Evolutionary conservation across 192 early-diverging fungal species (phyloP).

Genomic region (Oehlia diaphana): DNA sequence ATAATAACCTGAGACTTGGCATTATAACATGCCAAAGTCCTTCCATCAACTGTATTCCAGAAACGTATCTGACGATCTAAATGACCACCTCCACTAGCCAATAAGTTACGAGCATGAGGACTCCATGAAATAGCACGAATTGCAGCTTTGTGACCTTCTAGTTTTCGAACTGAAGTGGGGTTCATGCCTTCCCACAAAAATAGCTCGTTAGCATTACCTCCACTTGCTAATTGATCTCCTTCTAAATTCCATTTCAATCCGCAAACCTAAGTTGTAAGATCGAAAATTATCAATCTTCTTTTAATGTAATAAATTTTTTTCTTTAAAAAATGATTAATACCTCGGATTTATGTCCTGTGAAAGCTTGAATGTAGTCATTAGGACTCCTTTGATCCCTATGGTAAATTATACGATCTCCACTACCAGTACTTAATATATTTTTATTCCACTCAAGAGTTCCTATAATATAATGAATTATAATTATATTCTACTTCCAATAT

Average conservation of each 20-base stretch:
- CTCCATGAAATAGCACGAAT: conserved; percentile 96
- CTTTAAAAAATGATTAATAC: conserved; percentile 27
- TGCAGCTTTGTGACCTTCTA: conserved; percentile 80
- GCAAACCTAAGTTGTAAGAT: conserved; percentile 59
- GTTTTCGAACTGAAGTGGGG: conserved; percentile 50
- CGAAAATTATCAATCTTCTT: not conserved
- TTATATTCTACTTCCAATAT: not conserved
- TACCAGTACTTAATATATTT: conserved; percentile 69
- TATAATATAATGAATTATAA: not conserved
- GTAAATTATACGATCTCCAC: conserved; percentile 69
- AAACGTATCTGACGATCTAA: conserved; percentile 85
- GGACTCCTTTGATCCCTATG: conserved; percentile 67
- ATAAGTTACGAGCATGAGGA: conserved; percentile 68
- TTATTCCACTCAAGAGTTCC: conserved; percentile 65
- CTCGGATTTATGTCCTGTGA: conserved; percentile 62
- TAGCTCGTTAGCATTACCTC: conserved; percentile 91
- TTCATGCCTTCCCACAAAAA: conserved; percentile 77
- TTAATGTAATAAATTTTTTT: too few relatives aligned
- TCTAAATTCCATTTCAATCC: conserved; percentile 86
- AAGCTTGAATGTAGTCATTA: conserved; percentile 42
- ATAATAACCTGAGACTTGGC: conserved; percentile 76
- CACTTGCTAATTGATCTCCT: conserved; percentile 73
- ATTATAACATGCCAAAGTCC: conserved; percentile 56
- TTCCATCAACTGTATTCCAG: conserved; percentile 79
- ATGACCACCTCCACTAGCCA: conserved; percentile 93